phyloP scores from a whole-genome alignment of 805 yeast species.

The Peterozyma toletana region DNA sequence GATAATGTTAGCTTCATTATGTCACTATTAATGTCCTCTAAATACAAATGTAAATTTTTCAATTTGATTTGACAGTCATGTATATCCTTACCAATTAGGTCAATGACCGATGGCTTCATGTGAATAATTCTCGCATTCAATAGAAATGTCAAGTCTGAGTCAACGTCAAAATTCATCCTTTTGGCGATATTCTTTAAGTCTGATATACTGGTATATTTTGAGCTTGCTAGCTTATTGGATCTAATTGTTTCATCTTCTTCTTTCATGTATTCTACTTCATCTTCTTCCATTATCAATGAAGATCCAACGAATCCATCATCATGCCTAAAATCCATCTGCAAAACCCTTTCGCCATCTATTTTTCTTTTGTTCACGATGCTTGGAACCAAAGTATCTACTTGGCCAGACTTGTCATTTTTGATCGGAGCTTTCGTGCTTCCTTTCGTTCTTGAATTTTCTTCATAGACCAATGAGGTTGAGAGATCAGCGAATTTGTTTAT shows the following conservation, averaged over 20 bases:
- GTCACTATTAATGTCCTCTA: background rate
- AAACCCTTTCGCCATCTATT: background rate
- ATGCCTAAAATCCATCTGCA: background rate
- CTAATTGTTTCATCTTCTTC: background rate
- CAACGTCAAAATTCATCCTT: background rate
- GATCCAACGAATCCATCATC: background rate
- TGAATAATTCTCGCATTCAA: background rate
- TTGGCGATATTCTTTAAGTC: background rate
- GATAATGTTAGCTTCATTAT: slow-evolving; percentile 3
- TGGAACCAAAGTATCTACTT: background rate
- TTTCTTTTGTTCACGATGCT: background rate
- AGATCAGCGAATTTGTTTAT: background rate
- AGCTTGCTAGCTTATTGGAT: background rate
- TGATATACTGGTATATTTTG: background rate
- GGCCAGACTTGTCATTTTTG: background rate
- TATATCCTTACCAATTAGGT: background rate
- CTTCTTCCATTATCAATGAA: background rate
- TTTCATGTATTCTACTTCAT: background rate
- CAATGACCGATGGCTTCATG: background rate
- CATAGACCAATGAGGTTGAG: background rate
- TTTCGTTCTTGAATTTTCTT: background rate
- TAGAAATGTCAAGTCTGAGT: background rate
- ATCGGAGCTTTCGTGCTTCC: background rate
- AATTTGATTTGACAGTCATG: background rate
- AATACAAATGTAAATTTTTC: background rate